Conservation (phyloP, 2,329 filamentous ascomycete species). For the Aspergillus quadrilineatus region DNA sequence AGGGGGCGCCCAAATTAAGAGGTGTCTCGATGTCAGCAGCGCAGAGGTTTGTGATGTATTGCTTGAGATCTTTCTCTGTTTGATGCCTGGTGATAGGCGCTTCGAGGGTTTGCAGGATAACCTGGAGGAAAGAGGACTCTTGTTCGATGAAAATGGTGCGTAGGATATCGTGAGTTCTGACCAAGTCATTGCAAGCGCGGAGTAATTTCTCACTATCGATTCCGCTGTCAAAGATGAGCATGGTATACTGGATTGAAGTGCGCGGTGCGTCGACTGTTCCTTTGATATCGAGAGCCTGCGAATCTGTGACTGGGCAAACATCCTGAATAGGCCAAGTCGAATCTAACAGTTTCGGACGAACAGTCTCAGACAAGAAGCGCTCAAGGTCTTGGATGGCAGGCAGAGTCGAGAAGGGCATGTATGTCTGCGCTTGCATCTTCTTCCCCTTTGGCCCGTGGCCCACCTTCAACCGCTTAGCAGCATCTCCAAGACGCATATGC, state of each 20-base stretch:
- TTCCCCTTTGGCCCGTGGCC: conserved; percentile 27
- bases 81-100: conserved; percentile 49
- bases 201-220: conserved; percentile 52
- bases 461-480: conserved; percentile 52
- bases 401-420: conserved; percentile 55
- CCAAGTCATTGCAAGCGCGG: conserved; percentile 44
- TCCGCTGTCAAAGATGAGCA: conserved; percentile 56
- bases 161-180: conserved; percentile 60
- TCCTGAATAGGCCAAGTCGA: conserved; percentile 53
- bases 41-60: conserved; percentile 52
- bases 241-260: conserved; percentile 63
- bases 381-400: conserved; percentile 31
- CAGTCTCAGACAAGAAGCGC: conserved; percentile 45
- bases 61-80: conserved; percentile 48
- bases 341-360: conserved; percentile 52
- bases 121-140: conserved; percentile 50
- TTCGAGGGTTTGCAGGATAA: conserved; percentile 54
- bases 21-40: conserved; percentile 51
- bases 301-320: conserved; percentile 56
- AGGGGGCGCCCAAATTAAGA: conserved; percentile 57
- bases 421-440: conserved; percentile 20
- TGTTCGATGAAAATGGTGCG: conserved; percentile 63
- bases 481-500: conserved; percentile 48
- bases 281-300: conserved; percentile 60
- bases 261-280: conserved; percentile 59